phyloP scores from a whole-genome alignment of 2,329 filamentous ascomycete species.

The Nakataea oryzae region DNA sequence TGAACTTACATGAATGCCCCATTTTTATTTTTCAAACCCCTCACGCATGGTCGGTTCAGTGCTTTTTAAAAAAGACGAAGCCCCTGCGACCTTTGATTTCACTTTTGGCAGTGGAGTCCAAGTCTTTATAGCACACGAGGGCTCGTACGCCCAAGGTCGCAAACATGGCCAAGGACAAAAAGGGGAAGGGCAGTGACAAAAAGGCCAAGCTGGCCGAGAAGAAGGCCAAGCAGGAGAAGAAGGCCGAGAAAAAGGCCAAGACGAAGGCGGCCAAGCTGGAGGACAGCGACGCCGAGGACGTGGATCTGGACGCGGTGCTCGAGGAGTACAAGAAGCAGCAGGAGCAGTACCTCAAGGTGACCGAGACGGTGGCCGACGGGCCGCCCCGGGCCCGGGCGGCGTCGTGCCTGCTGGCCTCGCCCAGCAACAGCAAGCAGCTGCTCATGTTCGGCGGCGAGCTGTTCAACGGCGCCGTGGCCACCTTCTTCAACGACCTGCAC shows the following conservation, averaged over 20 bases:
- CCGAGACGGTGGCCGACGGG: slow-evolving; percentile 59
- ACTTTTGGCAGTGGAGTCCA: no score
- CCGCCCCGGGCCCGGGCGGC: slow-evolving; percentile 74
- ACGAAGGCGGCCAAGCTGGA: slow-evolving; percentile 57
- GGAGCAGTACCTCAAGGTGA: slow-evolving; percentile 88
- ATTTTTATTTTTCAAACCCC: not conserved
- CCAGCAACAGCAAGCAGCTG: slow-evolving; percentile 76
- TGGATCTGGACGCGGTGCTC: slow-evolving; percentile 86
- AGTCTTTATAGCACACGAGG: not conserved
- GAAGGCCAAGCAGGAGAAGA: slow-evolving; percentile 74
- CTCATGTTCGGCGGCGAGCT: slow-evolving; percentile 93
- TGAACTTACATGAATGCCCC: not conserved
- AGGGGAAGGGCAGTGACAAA: slow-evolving; percentile 28
- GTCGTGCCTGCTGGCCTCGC: slow-evolving; percentile 73
- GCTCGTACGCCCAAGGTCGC: not conserved
- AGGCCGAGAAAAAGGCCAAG: slow-evolving; percentile 79
- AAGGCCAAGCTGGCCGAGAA: slow-evolving; percentile 47
- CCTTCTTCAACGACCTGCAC: slow-evolving; percentile 57
- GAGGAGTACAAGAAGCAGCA: slow-evolving; percentile 90
- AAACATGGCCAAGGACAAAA: slow-evolving; percentile 36
- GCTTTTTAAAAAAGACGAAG: no score
- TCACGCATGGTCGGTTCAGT: not conserved
- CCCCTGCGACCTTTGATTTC: no score
- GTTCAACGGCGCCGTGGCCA: slow-evolving; percentile 81
- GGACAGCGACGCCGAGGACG: slow-evolving; percentile 83